These are phyloP conservation scores for Aureobasidium sp. DNA, from an alignment of 2,329 filamentous ascomycete species.

Conservation along the genomic window DNA sequence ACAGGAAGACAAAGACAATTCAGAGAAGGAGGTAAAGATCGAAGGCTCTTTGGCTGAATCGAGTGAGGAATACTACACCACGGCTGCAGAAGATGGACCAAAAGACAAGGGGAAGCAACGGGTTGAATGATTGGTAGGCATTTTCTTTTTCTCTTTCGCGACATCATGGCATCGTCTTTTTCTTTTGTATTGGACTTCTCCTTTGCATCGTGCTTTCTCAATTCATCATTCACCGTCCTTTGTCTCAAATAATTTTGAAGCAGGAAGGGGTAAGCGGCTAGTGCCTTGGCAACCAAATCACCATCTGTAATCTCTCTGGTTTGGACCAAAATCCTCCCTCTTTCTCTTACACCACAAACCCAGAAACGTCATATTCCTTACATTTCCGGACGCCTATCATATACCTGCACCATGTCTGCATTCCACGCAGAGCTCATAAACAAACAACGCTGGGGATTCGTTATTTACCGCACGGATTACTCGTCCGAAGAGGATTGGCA, in stretches of 20 bases:
- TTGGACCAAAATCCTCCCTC: too few species aligned
- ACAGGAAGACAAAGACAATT: not conserved
- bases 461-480: not conserved
- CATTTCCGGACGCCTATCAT: too few species aligned
- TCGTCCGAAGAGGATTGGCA: not conserved
- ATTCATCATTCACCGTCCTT: not conserved
- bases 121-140: not conserved
- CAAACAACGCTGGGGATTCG: not conserved
- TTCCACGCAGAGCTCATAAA: too few species aligned
- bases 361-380: too few species aligned
- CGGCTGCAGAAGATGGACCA: not conserved
- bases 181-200: not conserved
- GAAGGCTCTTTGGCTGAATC: not conserved
- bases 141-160: not conserved
- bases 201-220: not conserved
- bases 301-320: too few species aligned
- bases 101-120: constrained; percentile 4
- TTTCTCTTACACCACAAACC: too few species aligned
- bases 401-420: too few species aligned
- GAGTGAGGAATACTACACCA: constrained; percentile 1
- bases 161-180: not conserved
- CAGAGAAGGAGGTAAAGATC: not conserved
- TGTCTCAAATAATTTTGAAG: not conserved
- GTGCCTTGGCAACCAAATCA: not conserved
- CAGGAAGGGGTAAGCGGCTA: not conserved